Conservation (phyloP, 2,329 filamentous ascomycete species). For the Epichloe gansuensis region DNA sequence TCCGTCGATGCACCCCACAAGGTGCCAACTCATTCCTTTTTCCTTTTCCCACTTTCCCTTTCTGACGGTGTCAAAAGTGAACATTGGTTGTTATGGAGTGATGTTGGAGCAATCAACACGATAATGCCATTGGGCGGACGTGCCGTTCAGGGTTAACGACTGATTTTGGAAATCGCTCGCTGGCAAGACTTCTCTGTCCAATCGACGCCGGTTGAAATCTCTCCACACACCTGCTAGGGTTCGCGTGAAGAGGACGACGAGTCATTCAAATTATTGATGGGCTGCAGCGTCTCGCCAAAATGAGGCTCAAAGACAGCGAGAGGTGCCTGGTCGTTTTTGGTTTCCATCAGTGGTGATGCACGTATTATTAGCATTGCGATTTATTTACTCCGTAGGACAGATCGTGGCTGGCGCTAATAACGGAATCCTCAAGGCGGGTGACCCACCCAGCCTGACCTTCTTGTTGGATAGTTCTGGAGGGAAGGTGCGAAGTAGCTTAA, state of each 20-base stretch:
- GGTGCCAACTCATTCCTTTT: neutral
- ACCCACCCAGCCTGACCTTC: neutral
- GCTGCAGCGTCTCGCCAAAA: too few relatives aligned
- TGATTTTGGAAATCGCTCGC: neutral
- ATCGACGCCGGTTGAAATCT: neutral
- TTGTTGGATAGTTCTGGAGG: neutral
- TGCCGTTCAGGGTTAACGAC: neutral
- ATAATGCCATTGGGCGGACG: too few relatives aligned
- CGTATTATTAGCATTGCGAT: too few relatives aligned
- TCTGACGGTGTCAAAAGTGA: neutral
- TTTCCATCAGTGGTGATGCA: too few relatives aligned
- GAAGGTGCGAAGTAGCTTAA: neutral
- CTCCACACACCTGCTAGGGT: neutral
- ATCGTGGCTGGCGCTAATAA: too few relatives aligned
- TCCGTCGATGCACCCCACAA: neutral
- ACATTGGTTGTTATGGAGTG: neutral
- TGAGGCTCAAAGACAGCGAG: too few relatives aligned
- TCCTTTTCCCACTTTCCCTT: neutral
- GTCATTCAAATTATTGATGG: too few relatives aligned
- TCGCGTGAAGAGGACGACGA: too few relatives aligned
- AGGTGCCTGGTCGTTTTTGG: too few relatives aligned
- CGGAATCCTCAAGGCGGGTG: neutral
- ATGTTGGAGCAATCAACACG: neutral
- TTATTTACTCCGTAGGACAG: too few relatives aligned
- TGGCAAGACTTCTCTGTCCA: neutral